Percentiles rank a stretch among this genome's conserved stretches.
phyloP scores from a whole-genome alignment of 345 rosid species.

The Aquilaria sinensis region DNA sequence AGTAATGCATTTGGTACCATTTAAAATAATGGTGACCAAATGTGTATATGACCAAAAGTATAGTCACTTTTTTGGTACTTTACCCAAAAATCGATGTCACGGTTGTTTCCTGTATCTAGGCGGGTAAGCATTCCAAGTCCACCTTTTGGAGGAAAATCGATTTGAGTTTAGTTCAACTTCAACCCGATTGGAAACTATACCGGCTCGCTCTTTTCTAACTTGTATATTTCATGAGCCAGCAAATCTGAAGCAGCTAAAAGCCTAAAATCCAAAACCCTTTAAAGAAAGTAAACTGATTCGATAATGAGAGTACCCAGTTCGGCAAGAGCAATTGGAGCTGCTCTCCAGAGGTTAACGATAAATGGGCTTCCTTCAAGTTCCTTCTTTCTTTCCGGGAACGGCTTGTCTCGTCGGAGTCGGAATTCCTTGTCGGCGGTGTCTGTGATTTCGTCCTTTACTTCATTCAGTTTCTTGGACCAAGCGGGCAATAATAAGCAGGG shows the following conservation, averaged over 20 bases:
- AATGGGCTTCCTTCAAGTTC: conserved; percentile 27
- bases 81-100: too few relatives aligned
- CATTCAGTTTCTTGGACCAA: conserved; percentile 14
- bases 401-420: conserved; percentile 18
- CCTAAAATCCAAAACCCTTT: neutral
- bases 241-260: neutral
- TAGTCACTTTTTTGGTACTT: too few relatives aligned
- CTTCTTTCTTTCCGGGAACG: conserved; percentile 21
- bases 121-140: too few relatives aligned
- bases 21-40: too few relatives aligned
- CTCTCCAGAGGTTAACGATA: conserved; percentile 37
- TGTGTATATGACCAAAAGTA: too few relatives aligned
- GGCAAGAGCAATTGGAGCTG: conserved; percentile 33
- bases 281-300: neutral
- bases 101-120: too few relatives aligned
- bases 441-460: conserved; percentile 25
- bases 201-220: too few relatives aligned
- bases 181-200: too few relatives aligned
- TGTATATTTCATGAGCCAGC: neutral
- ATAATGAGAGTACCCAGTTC: conserved; percentile 32
- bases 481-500: conserved; percentile 13
- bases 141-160: too few relatives aligned
- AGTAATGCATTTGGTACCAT: too few relatives aligned
- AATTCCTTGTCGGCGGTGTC: conserved; percentile 31
- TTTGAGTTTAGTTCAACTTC: too few relatives aligned